Percentiles rank a stretch among this genome's conserved stretches.
phyloP scores from a whole-genome alignment of 257 asterid genomes.

The Buddleja alternifolia region DNA sequence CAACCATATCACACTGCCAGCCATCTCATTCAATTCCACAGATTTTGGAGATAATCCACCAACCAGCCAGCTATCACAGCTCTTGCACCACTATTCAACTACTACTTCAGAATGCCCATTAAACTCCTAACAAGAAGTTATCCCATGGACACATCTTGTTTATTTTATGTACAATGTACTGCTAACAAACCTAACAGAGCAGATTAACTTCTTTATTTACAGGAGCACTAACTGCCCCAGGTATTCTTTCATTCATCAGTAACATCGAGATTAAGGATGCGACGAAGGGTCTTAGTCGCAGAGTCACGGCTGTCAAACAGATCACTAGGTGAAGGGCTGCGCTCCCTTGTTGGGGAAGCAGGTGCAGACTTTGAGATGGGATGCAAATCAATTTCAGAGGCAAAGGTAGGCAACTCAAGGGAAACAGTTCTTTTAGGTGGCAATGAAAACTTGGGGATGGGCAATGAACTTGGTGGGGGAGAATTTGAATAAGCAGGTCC shows the following conservation, averaged over 20 bases:
- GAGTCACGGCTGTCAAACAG: slow-evolving; percentile 56
- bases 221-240: slow-evolving; percentile 42
- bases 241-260: slow-evolving; percentile 52
- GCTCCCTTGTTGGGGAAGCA: slow-evolving; percentile 70
- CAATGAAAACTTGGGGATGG: slow-evolving; percentile 81
- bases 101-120: slow-evolving; percentile 28
- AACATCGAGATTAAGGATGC: slow-evolving; percentile 92
- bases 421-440: slow-evolving; percentile 76
- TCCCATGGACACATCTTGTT: slow-evolving; percentile 40
- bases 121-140: slow-evolving; percentile 28
- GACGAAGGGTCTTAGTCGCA: slow-evolving; percentile 90
- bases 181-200: slow-evolving; percentile 30
- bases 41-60: slow-evolving; percentile 40
- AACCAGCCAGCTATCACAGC: slow-evolving; percentile 44
- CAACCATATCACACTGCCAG: slow-evolving; percentile 27
- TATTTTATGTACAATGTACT: slow-evolving; percentile 51
- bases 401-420: slow-evolving; percentile 59
- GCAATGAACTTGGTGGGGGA: slow-evolving; percentile 95
- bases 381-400: slow-evolving; percentile 51
- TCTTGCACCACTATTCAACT: slow-evolving; percentile 39
- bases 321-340: slow-evolving; percentile 46
- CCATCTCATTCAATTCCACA: slow-evolving; percentile 22
- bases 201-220: slow-evolving; percentile 45
- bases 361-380: slow-evolving; percentile 80
- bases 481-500: slow-evolving; percentile 95